Percentiles rank a stretch among this genome's conserved stretches.
Evolutionary conservation across 768 basidiomycete species (phyloP).

Genomic region (Gloeostereum incarnatum): DNA sequence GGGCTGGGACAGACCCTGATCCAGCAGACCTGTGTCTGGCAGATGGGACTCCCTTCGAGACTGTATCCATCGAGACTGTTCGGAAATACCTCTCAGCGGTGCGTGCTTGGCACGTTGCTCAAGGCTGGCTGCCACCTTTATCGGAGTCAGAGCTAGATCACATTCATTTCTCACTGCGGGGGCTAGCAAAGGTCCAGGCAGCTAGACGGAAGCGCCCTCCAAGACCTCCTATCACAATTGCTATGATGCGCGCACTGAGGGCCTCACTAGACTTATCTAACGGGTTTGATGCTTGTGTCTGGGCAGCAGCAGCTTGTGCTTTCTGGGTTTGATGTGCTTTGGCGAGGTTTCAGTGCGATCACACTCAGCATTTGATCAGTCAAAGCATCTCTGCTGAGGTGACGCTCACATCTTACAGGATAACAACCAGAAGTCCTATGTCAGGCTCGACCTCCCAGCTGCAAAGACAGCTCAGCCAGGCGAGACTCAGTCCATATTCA

Average conservation of each 20-base stretch:
- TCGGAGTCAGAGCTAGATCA: slow-evolving; percentile 11
- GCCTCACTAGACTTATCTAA: slow-evolving; percentile 12
- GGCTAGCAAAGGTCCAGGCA: slow-evolving; percentile 15
- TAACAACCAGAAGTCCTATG: slow-evolving; percentile 16
- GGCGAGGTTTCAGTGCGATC: slow-evolving; percentile 23
- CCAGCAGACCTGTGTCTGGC: slow-evolving; percentile 3
- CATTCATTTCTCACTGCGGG: slow-evolving; percentile 19
- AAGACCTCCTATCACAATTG: slow-evolving; percentile 21
- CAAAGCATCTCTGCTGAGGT: slow-evolving; percentile 14
- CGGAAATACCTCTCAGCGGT: slow-evolving; percentile 26
- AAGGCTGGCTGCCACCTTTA: slow-evolving; percentile 26
- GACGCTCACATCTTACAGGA: slow-evolving; percentile 15
- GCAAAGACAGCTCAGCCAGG: slow-evolving; percentile 27
- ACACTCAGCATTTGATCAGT: slow-evolving; percentile 10
- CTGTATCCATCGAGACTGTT: slow-evolving; percentile 14
- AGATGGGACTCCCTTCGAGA: slow-evolving; percentile 16
- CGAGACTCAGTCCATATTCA: slow-evolving; percentile 19
- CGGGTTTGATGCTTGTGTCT: slow-evolving; percentile 29
- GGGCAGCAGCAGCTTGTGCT: slow-evolving; percentile 23
- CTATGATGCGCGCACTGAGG: slow-evolving; percentile 18
- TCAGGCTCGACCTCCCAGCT: slow-evolving; percentile 17
- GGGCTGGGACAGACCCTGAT: slow-evolving; percentile 22
- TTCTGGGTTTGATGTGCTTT: slow-evolving; percentile 30
- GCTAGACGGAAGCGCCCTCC: slow-evolving; percentile 10
- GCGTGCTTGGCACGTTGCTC: slow-evolving; percentile 26